A percentile compares a stretch with the other conserved stretches of the same genome.
These are phyloP conservation scores for Conticribra weissflogii DNA, from an alignment of 108 stramenopile species.

Conservation along the genomic window DNA sequence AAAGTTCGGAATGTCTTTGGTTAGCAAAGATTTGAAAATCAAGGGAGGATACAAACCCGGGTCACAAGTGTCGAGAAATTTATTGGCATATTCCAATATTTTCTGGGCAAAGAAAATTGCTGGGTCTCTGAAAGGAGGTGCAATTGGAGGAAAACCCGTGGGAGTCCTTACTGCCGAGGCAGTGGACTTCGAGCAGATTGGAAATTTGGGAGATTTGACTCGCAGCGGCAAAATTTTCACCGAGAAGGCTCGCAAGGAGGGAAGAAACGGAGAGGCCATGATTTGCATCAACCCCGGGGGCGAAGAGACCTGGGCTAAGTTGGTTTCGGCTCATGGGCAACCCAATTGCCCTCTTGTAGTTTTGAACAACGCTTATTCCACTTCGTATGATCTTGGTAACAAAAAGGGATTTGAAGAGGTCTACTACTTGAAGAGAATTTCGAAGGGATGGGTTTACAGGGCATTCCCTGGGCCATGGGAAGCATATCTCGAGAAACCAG, in stretches of 20 bases:
- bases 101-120: constrained; percentile 90
- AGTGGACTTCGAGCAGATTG: constrained; percentile 62
- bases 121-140: constrained; percentile 53
- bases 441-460: constrained; percentile 87
- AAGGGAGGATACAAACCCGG: constrained; percentile 88
- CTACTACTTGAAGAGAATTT: constrained; percentile 82
- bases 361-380: constrained; percentile 84
- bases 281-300: constrained; percentile 88
- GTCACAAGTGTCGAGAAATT: constrained; percentile 75
- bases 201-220: constrained; percentile 58
- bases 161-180: constrained; percentile 80
- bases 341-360: constrained; percentile 67
- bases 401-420: constrained; percentile 81
- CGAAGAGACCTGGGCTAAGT: constrained; percentile 75
- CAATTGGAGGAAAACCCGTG: constrained; percentile 64
- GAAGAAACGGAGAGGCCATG: constrained; percentile 60
- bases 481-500: constrained; percentile 87
- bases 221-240: constrained; percentile 47
- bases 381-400: constrained; percentile 86
- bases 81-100: constrained; percentile 85
- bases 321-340: constrained; percentile 62
- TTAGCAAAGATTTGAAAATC: constrained; percentile 78
- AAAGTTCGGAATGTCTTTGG: constrained; percentile 71
- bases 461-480: constrained; percentile 86
- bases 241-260: constrained; percentile 46